Percentiles rank a stretch among this genome's conserved stretches.
Conservation (phyloP, 2,329 filamentous ascomycete species). For the Hymenoscyphus repandus region DNA sequence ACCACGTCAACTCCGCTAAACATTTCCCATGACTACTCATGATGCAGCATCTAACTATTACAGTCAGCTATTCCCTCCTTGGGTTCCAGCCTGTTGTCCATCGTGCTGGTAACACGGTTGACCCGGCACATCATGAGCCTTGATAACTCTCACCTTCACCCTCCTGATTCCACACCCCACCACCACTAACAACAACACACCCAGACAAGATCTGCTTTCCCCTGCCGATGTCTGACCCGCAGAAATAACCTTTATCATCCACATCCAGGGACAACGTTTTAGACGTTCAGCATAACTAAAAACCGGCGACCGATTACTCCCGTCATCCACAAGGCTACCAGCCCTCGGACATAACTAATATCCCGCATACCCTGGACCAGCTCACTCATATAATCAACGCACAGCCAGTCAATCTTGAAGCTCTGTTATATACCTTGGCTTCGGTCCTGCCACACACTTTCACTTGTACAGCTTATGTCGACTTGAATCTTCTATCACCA, state of each 20-base stretch:
- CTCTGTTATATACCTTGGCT: constrained; percentile 12
- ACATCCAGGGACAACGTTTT: too few species aligned
- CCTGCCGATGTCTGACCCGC: too few species aligned
- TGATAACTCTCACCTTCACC: background rate
- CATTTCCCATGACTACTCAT: too few species aligned
- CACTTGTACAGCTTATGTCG: background rate
- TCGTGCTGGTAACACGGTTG: background rate
- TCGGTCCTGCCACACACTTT: background rate
- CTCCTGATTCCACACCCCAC: background rate
- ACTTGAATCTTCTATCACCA: background rate
- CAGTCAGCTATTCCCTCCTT: background rate
- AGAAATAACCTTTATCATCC: too few species aligned
- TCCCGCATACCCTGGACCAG: constrained; percentile 15
- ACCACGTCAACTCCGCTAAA: too few species aligned
- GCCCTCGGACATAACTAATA: constrained; percentile 21
- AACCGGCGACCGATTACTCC: constrained; percentile 7
- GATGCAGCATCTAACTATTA: background rate
- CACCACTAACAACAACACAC: background rate
- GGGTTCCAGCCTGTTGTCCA: background rate
- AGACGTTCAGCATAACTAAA: background rate
- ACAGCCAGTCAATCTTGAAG: constrained; percentile 7
- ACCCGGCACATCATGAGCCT: background rate
- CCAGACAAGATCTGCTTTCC: too few species aligned
- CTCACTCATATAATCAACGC: constrained; percentile 18
- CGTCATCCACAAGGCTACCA: constrained; percentile 8